Conservation (phyloP, 768 basidiomycete genomes). For the Lactarius pseudohatsudake region DNA sequence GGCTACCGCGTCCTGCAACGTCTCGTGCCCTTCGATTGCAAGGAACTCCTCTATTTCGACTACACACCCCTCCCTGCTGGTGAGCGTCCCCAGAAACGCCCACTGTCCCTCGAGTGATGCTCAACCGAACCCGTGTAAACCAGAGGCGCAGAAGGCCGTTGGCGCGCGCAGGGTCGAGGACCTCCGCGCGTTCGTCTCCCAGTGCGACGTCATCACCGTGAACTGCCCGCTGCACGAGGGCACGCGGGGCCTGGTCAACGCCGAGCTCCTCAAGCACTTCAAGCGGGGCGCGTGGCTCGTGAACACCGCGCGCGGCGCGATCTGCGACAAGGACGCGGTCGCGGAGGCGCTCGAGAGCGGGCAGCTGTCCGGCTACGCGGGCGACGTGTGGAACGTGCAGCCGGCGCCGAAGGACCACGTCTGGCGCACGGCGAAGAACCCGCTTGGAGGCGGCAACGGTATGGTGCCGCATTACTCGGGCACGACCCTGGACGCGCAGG, state of each 20-base stretch:
- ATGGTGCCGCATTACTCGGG: conserved; percentile 90
- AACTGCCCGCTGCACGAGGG: conserved; percentile 88
- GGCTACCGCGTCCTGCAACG: conserved; percentile 66
- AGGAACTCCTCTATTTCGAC: conserved; percentile 90
- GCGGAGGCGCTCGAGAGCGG: conserved; percentile 74
- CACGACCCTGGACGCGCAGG: conserved; percentile 87
- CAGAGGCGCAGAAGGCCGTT: conserved; percentile 65
- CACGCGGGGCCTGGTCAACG: conserved; percentile 76
- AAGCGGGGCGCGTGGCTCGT: conserved; percentile 87
- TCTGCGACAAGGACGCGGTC: conserved; percentile 82
- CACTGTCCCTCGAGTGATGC: neutral
- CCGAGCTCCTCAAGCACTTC: conserved; percentile 80
- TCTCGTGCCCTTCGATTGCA: conserved; percentile 79
- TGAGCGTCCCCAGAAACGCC: conserved; percentile 30
- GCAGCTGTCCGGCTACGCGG: conserved; percentile 56
- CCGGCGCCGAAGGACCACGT: conserved; percentile 84
- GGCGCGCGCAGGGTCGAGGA: conserved; percentile 74
- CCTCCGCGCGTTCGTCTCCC: conserved; percentile 48
- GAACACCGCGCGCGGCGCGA: conserved; percentile 92
- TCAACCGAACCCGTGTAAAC: conserved; percentile 23
- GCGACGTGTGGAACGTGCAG: conserved; percentile 85
- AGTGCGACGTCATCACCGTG: conserved; percentile 83
- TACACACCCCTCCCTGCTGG: conserved; percentile 70
- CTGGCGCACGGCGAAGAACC: conserved; percentile 83
- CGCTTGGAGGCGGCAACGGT: conserved; percentile 81